A percentile compares a stretch with the other conserved stretches of the same genome.
phyloP scores from a whole-genome alignment of 805 yeast genomes.

The Metschnikowia lunata region DNA sequence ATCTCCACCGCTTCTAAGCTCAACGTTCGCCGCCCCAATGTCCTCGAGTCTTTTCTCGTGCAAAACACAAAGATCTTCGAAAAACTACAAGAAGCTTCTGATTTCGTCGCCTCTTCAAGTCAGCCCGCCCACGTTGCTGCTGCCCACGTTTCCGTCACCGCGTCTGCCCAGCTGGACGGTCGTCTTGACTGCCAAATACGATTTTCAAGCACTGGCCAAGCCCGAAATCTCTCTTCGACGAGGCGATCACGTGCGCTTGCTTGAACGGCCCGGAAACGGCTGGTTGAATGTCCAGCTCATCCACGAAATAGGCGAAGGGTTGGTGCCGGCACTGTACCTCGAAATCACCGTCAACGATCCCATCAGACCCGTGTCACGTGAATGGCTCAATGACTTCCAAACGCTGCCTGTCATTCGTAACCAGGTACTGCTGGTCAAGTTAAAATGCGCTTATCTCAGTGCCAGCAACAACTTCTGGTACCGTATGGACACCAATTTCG shows the following conservation, averaged over 20 bases:
- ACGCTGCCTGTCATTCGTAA: background rate
- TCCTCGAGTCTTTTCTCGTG: constrained; percentile 5
- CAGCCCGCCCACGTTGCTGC: constrained; percentile 3
- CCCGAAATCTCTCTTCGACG: constrained; percentile 27
- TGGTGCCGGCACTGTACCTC: constrained; percentile 38
- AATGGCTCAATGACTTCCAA: constrained; percentile 27
- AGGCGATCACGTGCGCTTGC: constrained; percentile 28
- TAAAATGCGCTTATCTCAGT: constrained; percentile 27
- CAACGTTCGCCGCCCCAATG: background rate
- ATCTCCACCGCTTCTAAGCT: background rate
- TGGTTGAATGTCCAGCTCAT: constrained; percentile 34
- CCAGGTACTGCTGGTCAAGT: constrained; percentile 13
- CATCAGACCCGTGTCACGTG: constrained; percentile 26
- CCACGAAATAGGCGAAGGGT: constrained; percentile 23
- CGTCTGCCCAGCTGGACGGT: constrained; percentile 12
- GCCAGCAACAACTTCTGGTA: constrained; percentile 29
- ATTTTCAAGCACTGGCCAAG: constrained; percentile 24
- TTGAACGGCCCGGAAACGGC: constrained; percentile 37
- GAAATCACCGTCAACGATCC: constrained; percentile 38
- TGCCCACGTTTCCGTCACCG: constrained; percentile 1
- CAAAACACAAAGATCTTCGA: background rate
- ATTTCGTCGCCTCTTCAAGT: constrained; percentile 3
- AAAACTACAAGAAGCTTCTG: constrained; percentile 3
- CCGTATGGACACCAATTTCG: constrained; percentile 24
- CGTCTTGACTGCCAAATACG: constrained; percentile 28